Evolutionary conservation across 2,329 filamentous ascomycete genomes (phyloP).

Genomic region (Coccinonectria pachysandricola): DNA sequence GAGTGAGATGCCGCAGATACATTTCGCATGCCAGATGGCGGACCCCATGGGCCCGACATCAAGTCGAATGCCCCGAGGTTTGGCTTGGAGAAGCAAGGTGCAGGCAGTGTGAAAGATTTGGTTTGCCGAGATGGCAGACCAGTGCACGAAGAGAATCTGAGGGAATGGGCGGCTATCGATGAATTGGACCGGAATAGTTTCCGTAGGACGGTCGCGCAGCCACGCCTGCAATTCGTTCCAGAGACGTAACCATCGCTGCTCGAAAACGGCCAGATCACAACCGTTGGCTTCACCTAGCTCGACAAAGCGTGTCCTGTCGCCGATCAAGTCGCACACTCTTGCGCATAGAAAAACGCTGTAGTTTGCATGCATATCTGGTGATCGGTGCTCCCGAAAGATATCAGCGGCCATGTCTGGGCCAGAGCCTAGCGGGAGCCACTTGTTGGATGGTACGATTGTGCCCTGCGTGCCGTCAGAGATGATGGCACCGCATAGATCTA

Average conservation of each 20-base stretch:
- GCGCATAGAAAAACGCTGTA: constrained; percentile 48
- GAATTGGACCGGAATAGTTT: constrained; percentile 34
- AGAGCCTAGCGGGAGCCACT: constrained; percentile 35
- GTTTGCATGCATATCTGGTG: constrained; percentile 47
- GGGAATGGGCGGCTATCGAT: constrained; percentile 37
- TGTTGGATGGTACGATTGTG: constrained; percentile 36
- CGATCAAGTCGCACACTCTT: constrained; percentile 39
- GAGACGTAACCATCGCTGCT: constrained; percentile 34
- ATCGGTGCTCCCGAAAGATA: constrained; percentile 23
- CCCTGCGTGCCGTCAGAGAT: constrained; percentile 42
- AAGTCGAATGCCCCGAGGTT: constrained; percentile 21
- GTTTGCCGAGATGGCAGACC: constrained; percentile 45
- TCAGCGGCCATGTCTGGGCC: constrained; percentile 25
- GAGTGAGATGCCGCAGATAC: constrained; percentile 45
- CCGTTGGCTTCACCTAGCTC: constrained; percentile 37
- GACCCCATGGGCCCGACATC: constrained; percentile 25
- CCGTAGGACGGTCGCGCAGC: constrained; percentile 33
- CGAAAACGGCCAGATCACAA: constrained; percentile 29
- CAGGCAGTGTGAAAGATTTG: constrained; percentile 48
- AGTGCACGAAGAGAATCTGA: constrained; percentile 40
- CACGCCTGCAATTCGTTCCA: constrained; percentile 42
- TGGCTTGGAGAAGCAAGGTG: constrained; percentile 38
- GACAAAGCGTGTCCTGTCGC: constrained; percentile 35
- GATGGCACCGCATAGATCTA: constrained; percentile 44
- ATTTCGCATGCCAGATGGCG: constrained; percentile 43